Evolutionary conservation across 2,329 filamentous ascomycete genomes (phyloP), one percentile per base, ranked within the genome.

Genomic region (Aspergillus sp.): DNA sequence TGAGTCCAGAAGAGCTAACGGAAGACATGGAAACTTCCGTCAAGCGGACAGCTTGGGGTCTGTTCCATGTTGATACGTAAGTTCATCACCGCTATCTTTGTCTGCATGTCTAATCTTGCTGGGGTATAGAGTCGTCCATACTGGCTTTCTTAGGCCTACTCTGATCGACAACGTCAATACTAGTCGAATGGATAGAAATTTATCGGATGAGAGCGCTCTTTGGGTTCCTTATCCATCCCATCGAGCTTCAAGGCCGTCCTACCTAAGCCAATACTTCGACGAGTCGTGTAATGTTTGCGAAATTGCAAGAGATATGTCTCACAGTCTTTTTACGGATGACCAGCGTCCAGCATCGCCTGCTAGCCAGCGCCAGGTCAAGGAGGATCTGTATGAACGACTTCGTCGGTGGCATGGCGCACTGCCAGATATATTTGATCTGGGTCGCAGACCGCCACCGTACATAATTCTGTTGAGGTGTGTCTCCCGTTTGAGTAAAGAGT

Each of bases 51-150:
- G 61, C 62, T 1, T 68, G 65, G 65, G 65, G 65, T 1, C 35
- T 68, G 13, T 68, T 66, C 33, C 62, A 68, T 33, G 55, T 67
- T 29, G 65, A 68, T 36, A 67, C 65, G 65, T 67, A 48, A 43
- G 65, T 58, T 33, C 7, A 8, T 11, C 27, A 13, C 8, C 3
- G 2, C 1, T 9, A 19, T 12, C 26, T 6, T 3, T 32, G 12
- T 10, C 11, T n/a, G 19, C 30, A 8, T 10, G n/a, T 27, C 27
- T 11, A 31, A 42, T 39, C 19, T 19, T 19, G 19, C 19, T 19
- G 19, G 19, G 10, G 42, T 12, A 19, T 32, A 68, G 65, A 2
- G 55, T 63, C 37, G 55, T 65, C 3, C 65, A 67, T 42, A 58
- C 64, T 27, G 57, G 57, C 13, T 67, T 68, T 39, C 50, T 68